A percentile compares a stretch with the other conserved stretches of the same genome.
Conservation (phyloP, 208 protist genomes). For the Crithidia thermophila region DNA sequence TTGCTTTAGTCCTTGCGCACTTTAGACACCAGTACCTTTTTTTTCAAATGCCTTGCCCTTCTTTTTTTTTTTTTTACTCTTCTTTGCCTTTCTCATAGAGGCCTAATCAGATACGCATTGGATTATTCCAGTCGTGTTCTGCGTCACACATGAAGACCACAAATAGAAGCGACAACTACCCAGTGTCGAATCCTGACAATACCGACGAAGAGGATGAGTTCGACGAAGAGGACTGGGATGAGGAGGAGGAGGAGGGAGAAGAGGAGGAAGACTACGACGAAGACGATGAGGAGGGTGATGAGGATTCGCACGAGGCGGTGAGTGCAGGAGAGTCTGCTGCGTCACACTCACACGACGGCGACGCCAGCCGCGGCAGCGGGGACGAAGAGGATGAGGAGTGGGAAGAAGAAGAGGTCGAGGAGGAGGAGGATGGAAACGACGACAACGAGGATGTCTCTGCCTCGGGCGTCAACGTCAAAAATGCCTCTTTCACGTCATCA, state of each 20-base stretch:
- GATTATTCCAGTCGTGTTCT: too few relatives aligned
- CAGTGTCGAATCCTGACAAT: neutral
- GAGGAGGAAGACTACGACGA: conserved; percentile 18
- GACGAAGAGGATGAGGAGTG: neutral
- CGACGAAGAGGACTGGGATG: conserved; percentile 14
- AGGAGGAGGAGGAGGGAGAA: conserved; percentile 11
- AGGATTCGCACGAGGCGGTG: neutral
- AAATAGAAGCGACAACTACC: too few relatives aligned
- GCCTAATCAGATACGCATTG: neutral
- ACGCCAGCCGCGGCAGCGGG: too few relatives aligned
- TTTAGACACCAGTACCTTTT: neutral
- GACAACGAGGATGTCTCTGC: neutral
- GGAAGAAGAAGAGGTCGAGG: neutral
- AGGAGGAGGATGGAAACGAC: neutral
- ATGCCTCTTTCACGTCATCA: neutral
- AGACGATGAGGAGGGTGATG: neutral
- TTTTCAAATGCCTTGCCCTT: neutral
- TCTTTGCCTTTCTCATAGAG: neutral
- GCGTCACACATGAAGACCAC: too few relatives aligned
- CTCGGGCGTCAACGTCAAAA: neutral
- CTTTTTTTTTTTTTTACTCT: neutral
- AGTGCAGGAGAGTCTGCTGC: too few relatives aligned
- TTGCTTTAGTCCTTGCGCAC: too few relatives aligned
- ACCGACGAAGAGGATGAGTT: conserved; percentile 21
- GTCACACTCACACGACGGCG: too few relatives aligned